Percentiles rank a stretch among this genome's conserved stretches.
Evolutionary conservation across 495 filamentous ascomycete species (phyloP).

Genomic region (Hypoxylon fragiforme): DNA sequence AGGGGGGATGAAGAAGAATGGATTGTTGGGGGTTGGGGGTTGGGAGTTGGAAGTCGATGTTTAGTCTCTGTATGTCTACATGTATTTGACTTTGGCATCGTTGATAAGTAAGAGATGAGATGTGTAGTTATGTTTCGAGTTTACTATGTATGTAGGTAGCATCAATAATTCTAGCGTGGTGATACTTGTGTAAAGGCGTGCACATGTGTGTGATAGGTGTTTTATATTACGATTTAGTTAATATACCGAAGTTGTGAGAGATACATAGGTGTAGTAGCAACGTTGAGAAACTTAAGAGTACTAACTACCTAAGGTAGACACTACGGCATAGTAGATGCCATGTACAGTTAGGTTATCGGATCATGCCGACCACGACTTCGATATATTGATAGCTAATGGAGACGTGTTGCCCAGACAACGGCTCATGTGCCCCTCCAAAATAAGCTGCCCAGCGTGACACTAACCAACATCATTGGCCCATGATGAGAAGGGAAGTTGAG

Average conservation of each 20-base stretch:
- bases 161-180: slow-evolving; percentile 10
- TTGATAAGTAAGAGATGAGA: not conserved
- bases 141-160: not conserved
- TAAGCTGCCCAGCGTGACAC: not conserved
- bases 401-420: not conserved
- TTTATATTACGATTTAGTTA: slow-evolving; percentile 7
- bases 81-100: too few species aligned
- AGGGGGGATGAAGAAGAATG: not conserved
- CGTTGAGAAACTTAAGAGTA: too few species aligned
- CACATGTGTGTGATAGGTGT: too few species aligned
- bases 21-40: not conserved
- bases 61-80: not conserved
- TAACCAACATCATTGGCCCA: not conserved
- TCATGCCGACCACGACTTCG: not conserved
- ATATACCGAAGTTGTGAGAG: too few species aligned
- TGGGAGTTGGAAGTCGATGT: not conserved
- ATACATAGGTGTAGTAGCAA: too few species aligned
- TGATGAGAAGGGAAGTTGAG: not conserved
- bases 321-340: too few species aligned
- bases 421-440: not conserved
- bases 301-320: too few species aligned
- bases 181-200: slow-evolving; percentile 7
- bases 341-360: not conserved
- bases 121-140: not conserved
- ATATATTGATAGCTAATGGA: not conserved